Base-by-base conservation (phyloP, 1,284 basidiomycete genomes). In the Microbotryomycetes sp. region DNA sequence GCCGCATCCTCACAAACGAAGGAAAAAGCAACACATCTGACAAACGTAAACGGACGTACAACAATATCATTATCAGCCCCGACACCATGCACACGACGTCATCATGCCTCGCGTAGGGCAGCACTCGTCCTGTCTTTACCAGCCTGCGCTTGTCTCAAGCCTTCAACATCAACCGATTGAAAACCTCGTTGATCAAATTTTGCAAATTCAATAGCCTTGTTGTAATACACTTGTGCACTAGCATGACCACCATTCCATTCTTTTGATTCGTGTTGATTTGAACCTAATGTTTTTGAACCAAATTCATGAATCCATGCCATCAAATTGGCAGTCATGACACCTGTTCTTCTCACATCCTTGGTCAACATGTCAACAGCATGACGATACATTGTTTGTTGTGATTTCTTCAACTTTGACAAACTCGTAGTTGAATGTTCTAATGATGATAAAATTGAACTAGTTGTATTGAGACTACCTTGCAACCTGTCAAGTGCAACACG, bases 321-420 rank as follows among this genome's bases (percentile, higher is more conserved):
- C 16, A 59, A 23, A 2, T 31, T 31, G 15, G 57, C 49, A 16
- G 50, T 45, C 50, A 59, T 59, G 19, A 42, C 50, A 3, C 49
- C 57, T 30, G 57, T 59, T 2, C 47, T 9, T 42, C 42, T 53
- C 32, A 50, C 49, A 23, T 59, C 57, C 45, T 46, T 56, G 28
- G 36, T 42, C 36, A 42, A 42, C 36, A 19, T 12, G 36, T 12
- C 12, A 42, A 9, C 9, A 42, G 36, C 36, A 9, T 42, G 9
- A 12, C 12, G 19, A 42, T 42, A 42, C 36, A 19, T 19, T n/a
- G n/a, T n/a, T n/a, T n/a, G n/a, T n/a, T n/a, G n/a, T n/a, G n/a
- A n/a, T n/a, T n/a, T n/a, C 19, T 42, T 42, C 12, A 12, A 12
- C 19, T 9, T 12, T 12, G 36, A 42, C 9, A 42, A 9, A 19